A percentile compares a stretch with the other conserved stretches of the same genome.
Evolutionary conservation across 257 asterid species (phyloP).

Genomic region (Forsythia suspensa): DNA sequence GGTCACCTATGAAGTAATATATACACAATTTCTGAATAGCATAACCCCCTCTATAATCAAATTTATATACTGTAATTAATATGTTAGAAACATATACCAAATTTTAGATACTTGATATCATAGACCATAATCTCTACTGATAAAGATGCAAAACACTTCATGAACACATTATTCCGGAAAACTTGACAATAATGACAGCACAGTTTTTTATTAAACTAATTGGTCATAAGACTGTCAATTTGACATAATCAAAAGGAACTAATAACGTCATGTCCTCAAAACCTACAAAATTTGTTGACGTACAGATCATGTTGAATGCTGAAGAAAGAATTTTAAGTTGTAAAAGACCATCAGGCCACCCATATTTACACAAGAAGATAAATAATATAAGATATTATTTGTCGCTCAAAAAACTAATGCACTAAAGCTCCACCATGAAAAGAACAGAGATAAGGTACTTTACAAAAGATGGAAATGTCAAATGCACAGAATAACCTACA

Average conservation of each 20-base stretch:
- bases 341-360: background rate
- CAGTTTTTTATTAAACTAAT: background rate
- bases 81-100: background rate
- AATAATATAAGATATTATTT: background rate
- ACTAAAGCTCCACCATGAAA: background rate
- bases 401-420: background rate
- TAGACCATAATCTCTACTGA: background rate
- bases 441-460: background rate
- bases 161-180: background rate
- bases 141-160: slow-evolving; percentile 14
- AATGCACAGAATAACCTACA: background rate
- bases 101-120: background rate
- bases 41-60: background rate
- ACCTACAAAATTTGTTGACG: background rate
- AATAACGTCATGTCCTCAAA: background rate
- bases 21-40: slow-evolving; percentile 4
- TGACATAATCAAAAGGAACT: too few species aligned
- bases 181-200: background rate
- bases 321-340: background rate
- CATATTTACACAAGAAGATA: background rate
- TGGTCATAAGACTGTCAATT: background rate
- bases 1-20: slow-evolving; percentile 37
- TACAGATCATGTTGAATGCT: background rate
- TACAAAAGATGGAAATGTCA: background rate
- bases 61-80: background rate